Percentiles rank a stretch among this genome's conserved stretches.
Evolutionary conservation across 139 green algal species (phyloP).

Genomic region (Chlorella sp.): DNA sequence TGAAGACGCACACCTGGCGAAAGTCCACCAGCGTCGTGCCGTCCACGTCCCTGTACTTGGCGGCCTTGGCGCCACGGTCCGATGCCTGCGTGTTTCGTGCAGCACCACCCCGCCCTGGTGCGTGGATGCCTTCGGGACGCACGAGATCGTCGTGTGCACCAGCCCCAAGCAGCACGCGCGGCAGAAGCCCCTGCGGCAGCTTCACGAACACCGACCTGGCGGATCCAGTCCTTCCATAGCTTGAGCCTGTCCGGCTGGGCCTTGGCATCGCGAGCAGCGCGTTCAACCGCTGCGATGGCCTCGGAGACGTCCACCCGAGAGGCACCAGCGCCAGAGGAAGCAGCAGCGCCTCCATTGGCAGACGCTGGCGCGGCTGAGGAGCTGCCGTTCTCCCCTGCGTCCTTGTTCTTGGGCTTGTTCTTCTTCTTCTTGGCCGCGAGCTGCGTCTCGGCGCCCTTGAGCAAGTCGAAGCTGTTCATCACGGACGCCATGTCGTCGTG

Average conservation of each 20-base stretch:
- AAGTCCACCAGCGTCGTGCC: slow-evolving; percentile 6
- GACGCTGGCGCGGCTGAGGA: neutral
- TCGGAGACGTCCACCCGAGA: slow-evolving; percentile 9
- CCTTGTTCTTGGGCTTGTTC: neutral
- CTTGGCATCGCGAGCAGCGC: slow-evolving; percentile 10
- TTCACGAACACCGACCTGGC: slow-evolving; percentile 6
- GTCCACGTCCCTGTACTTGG: slow-evolving; percentile 11
- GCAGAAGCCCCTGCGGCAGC: neutral
- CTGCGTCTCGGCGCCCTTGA: neutral
- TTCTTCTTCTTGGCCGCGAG: neutral
- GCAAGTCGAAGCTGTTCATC: neutral
- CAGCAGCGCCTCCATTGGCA: neutral
- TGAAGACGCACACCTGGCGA: slow-evolving; percentile 13
- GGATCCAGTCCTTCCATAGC: slow-evolving; percentile 19
- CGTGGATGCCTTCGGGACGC: no score
- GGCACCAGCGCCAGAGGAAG: neutral
- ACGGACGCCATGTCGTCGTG: neutral
- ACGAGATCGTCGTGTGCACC: no score
- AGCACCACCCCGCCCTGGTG: no score
- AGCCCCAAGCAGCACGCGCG: neutral
- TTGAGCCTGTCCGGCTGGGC: slow-evolving; percentile 2
- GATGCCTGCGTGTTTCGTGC: no score
- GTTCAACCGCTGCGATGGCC: slow-evolving; percentile 8
- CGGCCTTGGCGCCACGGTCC: neutral
- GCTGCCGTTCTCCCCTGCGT: neutral